phyloP scores from a whole-genome alignment of 768 basidiomycete species.

The Mycena galericulata region DNA sequence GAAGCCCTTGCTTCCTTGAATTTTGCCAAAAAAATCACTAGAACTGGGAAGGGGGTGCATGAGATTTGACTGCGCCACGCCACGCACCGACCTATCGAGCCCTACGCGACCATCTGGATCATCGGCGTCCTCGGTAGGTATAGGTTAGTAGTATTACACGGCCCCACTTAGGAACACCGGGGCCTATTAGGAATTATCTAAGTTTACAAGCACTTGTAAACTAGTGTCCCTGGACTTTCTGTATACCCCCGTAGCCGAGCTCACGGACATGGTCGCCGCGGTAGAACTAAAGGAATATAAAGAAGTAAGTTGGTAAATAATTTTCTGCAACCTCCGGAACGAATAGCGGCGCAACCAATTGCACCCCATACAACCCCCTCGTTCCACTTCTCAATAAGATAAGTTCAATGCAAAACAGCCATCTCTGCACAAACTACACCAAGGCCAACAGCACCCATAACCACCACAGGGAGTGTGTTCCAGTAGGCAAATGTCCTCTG shows the following conservation, averaged over 20 bases:
- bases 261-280: too few species aligned
- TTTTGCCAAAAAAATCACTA: too few species aligned
- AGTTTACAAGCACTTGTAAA: too few species aligned
- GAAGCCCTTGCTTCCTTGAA: too few species aligned
- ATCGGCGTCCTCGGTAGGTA: slow-evolving; percentile 73
- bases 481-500: slow-evolving; percentile 76
- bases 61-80: slow-evolving; percentile 67
- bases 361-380: not conserved
- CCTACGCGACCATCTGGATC: slow-evolving; percentile 59
- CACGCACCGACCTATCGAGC: slow-evolving; percentile 41
- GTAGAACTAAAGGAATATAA: too few species aligned
- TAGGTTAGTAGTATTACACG: too few species aligned
- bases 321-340: slow-evolving; percentile 83
- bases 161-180: too few species aligned
- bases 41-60: too few species aligned
- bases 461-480: slow-evolving; percentile 74
- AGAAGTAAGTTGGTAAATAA: too few species aligned
- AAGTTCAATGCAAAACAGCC: slow-evolving; percentile 54
- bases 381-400: not conserved
- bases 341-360: slow-evolving; percentile 87
- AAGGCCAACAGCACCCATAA: slow-evolving; percentile 75
- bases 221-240: too few species aligned
- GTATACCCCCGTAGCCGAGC: too few species aligned
- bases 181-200: too few species aligned
- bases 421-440: slow-evolving; percentile 84